Conservation (phyloP, 169 alveolate genomes). For the Plasmodium cynomolgi region DNA sequence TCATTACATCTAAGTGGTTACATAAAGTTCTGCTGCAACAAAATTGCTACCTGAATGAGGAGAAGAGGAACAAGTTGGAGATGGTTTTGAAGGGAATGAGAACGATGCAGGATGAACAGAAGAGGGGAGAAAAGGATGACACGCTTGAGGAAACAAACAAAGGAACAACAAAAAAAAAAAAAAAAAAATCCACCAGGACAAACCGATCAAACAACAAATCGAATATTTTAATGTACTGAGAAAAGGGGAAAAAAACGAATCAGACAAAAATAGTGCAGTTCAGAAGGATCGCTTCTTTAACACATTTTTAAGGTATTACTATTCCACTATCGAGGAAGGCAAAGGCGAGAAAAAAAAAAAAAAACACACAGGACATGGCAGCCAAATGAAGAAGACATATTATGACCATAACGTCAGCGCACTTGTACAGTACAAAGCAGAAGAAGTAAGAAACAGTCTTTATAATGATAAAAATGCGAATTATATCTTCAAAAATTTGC, state of each 20-base stretch:
- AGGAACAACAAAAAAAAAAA: neutral
- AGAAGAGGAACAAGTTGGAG: neutral
- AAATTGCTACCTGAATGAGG: conserved; percentile 10
- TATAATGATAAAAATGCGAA: conserved; percentile 29
- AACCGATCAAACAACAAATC: neutral
- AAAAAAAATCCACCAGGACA: neutral
- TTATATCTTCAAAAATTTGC: neutral
- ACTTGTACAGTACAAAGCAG: conserved; percentile 38
- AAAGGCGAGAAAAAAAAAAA: neutral
- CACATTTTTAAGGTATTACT: neutral
- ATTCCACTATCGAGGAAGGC: neutral
- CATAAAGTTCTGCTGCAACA: conserved; percentile 34
- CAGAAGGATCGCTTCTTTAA: neutral
- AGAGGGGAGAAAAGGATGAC: neutral
- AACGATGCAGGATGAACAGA: neutral
- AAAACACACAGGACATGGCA: neutral
- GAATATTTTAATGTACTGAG: neutral
- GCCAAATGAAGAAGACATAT: neutral
- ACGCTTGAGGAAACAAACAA: neutral
- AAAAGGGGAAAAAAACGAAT: neutral
- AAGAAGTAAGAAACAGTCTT: conserved; percentile 32
- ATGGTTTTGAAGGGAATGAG: neutral
- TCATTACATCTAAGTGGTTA: conserved; percentile 35
- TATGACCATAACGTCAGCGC: conserved; percentile 48
- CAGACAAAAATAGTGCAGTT: neutral